Evolutionary conservation across 164 flowering plant species (phyloP), one percentile per base, ranked within the genome.

Genomic region (Stephania japonica): DNA sequence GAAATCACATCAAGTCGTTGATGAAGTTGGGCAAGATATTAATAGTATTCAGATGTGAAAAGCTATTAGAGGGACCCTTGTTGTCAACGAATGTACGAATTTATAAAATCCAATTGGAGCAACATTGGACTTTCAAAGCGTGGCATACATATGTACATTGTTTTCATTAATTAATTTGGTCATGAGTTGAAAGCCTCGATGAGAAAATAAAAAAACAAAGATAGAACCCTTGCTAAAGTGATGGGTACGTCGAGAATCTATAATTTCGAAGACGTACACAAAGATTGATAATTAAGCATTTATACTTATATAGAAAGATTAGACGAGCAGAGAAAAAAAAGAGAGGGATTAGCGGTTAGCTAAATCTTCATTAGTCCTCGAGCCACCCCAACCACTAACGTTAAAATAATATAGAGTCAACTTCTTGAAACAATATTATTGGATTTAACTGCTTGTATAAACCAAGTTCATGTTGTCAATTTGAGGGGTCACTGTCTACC

Each of bases 361-460:
- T 47, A 8, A 47, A 47, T 47, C 19, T n/a, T 0, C n/a, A 73
- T 70, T 69, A 75, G 65, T 78, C 80, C 86, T 85, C 87, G 84
- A 83, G 87, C 87, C 87, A 80, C 86, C 72, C 83, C 75, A 74
- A 73, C 75, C 65, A 68, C 72, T 70, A 42, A 61, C 10, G 7
- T 66, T 38, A 10, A 5, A 25, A 4, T n/a, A 66, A 66, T 66
- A 7, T 59, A 47, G 53, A 71, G 79, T 81, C 81, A 81, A 79
- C 82, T 72, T 70, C 64, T 47, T 47, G 53, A 47, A 47, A 32
- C 38, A 32, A 32, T 32, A 32, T 32, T 32, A 32, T 32, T 32
- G 38, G 38, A 32, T 32, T 32, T 32, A 32, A 32, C 4, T 32
- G 4, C 38, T 32, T 32, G 38, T 32, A 32, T 32, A 32, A 32